These are phyloP conservation scores for Termitomyces sp. DNA, from an alignment of 768 basidiomycete species.

Conservation along the genomic window DNA sequence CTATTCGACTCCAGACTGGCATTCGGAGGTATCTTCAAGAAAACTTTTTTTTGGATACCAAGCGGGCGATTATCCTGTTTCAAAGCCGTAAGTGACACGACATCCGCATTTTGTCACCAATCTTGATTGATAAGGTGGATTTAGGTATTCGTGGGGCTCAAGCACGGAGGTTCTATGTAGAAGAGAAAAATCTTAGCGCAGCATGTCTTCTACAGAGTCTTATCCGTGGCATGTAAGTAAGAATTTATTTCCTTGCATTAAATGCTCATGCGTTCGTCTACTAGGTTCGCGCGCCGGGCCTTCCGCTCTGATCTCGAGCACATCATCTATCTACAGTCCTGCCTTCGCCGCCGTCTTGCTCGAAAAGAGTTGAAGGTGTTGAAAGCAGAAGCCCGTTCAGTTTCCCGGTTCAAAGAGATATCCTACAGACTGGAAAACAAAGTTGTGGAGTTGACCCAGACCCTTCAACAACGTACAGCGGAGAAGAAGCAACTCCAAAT, in stretches of 20 bases:
- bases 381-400: constrained; percentile 90
- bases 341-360: constrained; percentile 84
- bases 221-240: constrained; percentile 74
- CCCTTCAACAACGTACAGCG: constrained; percentile 79
- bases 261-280: constrained; percentile 18
- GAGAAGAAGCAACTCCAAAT: constrained; percentile 86
- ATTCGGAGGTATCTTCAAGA: constrained; percentile 72
- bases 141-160: constrained; percentile 73
- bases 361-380: constrained; percentile 80
- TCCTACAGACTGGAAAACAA: constrained; percentile 98
- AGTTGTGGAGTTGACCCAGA: constrained; percentile 96
- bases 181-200: constrained; percentile 52
- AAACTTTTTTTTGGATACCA: constrained; percentile 58
- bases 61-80: constrained; percentile 59
- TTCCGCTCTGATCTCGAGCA: constrained; percentile 59
- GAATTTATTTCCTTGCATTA: neutral
- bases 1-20: constrained; percentile 69
- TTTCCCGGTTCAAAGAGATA: constrained; percentile 97
- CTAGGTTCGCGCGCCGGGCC: constrained; percentile 48
- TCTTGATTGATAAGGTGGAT: constrained; percentile 1
- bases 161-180: constrained; percentile 53
- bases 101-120: neutral
- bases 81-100: constrained; percentile 72
- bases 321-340: constrained; percentile 87
- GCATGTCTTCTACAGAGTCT: constrained; percentile 77